A percentile compares a stretch with the other conserved stretches of the same genome.
Evolutionary conservation across 306 rosid genomes (phyloP).

Genomic region (Fragaria iinumae): DNA sequence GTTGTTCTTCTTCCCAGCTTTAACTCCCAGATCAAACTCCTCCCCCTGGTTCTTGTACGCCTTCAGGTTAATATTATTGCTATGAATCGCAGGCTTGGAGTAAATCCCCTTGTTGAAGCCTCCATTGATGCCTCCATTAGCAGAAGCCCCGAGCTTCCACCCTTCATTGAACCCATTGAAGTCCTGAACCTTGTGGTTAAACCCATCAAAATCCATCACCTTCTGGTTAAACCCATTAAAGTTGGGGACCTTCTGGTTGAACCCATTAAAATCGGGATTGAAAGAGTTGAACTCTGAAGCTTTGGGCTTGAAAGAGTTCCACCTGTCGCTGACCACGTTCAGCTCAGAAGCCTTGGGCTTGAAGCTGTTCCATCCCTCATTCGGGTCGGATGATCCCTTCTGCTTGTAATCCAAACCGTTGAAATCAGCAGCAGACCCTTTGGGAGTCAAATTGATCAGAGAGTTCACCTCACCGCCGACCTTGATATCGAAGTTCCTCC

Average conservation of each 20-base stretch:
- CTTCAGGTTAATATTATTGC: slow-evolving; percentile 37
- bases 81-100: slow-evolving; percentile 49
- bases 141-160: slow-evolving; percentile 39
- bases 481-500: slow-evolving; percentile 69
- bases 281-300: slow-evolving; percentile 16
- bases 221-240: slow-evolving; percentile 14
- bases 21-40: slow-evolving; percentile 45
- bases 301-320: slow-evolving; percentile 23
- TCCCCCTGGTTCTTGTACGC: slow-evolving; percentile 45
- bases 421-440: slow-evolving; percentile 39
- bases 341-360: slow-evolving; percentile 35
- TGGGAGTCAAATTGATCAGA: slow-evolving; percentile 24
- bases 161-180: slow-evolving; percentile 32
- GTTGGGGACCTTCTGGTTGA: not conserved
- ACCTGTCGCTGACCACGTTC: slow-evolving; percentile 27
- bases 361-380: slow-evolving; percentile 15
- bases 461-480: slow-evolving; percentile 75
- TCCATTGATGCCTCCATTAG: slow-evolving; percentile 41
- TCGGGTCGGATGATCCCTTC: not conserved
- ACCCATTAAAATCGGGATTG: slow-evolving; percentile 8
- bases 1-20: slow-evolving; percentile 41
- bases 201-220: slow-evolving; percentile 14
- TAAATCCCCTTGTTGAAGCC: slow-evolving; percentile 73
- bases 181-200: slow-evolving; percentile 24
- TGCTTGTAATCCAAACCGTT: slow-evolving; percentile 27